A percentile compares a stretch with the other conserved stretches of the same genome.
These are phyloP conservation scores for Chenopodium quinoa DNA, from an alignment of 148 eudicot genomes.

Conservation along the genomic window DNA sequence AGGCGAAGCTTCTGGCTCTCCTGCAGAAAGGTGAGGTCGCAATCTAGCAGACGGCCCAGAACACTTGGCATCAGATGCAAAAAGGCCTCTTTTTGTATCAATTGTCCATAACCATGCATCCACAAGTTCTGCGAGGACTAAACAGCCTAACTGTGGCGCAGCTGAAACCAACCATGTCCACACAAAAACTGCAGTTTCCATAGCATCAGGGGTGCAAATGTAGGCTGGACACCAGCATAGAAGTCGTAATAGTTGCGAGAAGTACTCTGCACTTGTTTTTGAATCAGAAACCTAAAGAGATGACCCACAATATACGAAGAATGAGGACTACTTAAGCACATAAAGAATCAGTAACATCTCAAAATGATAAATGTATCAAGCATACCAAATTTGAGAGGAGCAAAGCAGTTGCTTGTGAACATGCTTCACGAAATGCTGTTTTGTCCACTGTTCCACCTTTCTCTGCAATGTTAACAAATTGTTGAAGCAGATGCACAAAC, in stretches of 20 bases:
- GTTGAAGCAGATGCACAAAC: constrained; percentile 85
- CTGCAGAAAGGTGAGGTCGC: constrained; percentile 91
- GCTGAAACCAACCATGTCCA: constrained; percentile 99
- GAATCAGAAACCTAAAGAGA: constrained; percentile 59
- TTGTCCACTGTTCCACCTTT: constrained; percentile 83
- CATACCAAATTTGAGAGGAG: constrained; percentile 91
- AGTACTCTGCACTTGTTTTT: constrained; percentile 67
- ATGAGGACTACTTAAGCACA: constrained; percentile 17
- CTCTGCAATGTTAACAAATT: constrained; percentile 80
- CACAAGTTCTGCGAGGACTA: constrained; percentile 96
- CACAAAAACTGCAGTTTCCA: constrained; percentile 94
- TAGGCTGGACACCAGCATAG: constrained; percentile 99
- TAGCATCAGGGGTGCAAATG: constrained; percentile 84
- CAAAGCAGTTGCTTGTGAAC: constrained; percentile 95
- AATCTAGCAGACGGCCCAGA: constrained; percentile 88
- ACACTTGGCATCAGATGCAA: constrained; percentile 81
- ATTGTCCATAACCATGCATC: constrained; percentile 99
- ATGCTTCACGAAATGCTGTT: constrained; percentile 79
- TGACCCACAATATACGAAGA: constrained; percentile 14
- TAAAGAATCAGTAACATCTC: constrained; percentile 11
- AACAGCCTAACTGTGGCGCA: constrained; percentile 88
- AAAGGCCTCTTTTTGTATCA: constrained; percentile 89
- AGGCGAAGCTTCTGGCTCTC: constrained; percentile 85
- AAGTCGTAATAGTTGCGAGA: constrained; percentile 92
- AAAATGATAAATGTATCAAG: constrained; percentile 12